A percentile compares a stretch with the other conserved stretches of the same genome.
Conservation (phyloP, 2,329 filamentous ascomycete species). For the Ophiostoma triangulosporum region DNA sequence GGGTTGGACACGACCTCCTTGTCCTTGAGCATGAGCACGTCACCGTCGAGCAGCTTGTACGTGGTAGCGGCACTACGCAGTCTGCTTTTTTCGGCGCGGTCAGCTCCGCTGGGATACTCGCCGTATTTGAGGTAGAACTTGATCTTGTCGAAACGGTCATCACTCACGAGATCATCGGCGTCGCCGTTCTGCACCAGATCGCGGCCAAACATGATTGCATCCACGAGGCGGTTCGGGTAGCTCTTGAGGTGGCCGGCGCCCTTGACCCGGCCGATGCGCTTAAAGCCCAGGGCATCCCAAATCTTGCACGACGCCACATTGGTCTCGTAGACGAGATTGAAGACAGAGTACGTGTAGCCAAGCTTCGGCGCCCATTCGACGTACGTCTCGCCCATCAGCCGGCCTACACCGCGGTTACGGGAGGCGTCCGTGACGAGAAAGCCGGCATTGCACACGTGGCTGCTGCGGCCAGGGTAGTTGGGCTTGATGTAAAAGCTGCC, state of each 20-base stretch:
- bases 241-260: slow-evolving; percentile 57
- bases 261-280: slow-evolving; percentile 75
- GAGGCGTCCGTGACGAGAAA: slow-evolving; percentile 63
- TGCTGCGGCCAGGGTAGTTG: slow-evolving; percentile 82
- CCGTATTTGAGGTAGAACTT: slow-evolving; percentile 91
- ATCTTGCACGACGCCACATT: slow-evolving; percentile 82
- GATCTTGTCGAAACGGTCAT: slow-evolving; percentile 98
- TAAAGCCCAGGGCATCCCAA: slow-evolving; percentile 87
- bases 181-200: slow-evolving; percentile 44
- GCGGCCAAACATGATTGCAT: slow-evolving; percentile 67
- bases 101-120: slow-evolving; percentile 84
- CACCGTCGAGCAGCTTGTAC: slow-evolving; percentile 68
- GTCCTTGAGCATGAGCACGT: slow-evolving; percentile 90
- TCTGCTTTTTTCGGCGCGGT: slow-evolving; percentile 89
- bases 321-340: slow-evolving; percentile 89
- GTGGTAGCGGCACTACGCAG: slow-evolving; percentile 87
- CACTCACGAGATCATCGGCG: slow-evolving; percentile 71
- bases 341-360: slow-evolving; percentile 84
- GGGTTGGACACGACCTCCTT: slow-evolving; percentile 94
- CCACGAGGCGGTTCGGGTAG: slow-evolving; percentile 53
- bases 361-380: slow-evolving; percentile 66
- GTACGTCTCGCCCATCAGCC: slow-evolving; percentile 64
- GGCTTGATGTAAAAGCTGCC: slow-evolving; percentile 92
- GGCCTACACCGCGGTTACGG: slow-evolving; percentile 60
- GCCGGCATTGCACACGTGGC: slow-evolving; percentile 78